Evolutionary conservation across 108 stramenopile genomes (phyloP), one percentile per base, ranked within the genome.

Genomic region (Nitzschia inconspicua): DNA sequence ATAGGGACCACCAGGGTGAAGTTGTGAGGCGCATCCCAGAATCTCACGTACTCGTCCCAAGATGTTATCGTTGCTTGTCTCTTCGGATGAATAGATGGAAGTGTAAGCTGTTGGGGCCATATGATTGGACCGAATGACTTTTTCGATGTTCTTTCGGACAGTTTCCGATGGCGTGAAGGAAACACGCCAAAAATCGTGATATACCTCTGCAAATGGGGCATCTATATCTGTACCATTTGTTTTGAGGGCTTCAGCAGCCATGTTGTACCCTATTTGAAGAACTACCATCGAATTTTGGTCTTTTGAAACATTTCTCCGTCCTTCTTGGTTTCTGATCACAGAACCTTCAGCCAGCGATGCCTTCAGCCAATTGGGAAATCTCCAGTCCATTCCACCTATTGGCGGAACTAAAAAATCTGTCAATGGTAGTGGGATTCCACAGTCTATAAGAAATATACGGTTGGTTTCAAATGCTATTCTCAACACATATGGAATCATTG

Each of bases 371-470:
- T 24, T 27, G 0, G 82, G 78, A 16, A 56, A 55, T 24, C 75
- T 47, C 78, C 75, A 79, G 57, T 83, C 74, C 16, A 76, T 57
- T 11, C 82, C 78, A 16, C 66, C 51, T 4, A 36, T 19, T 0
- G 78, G 75, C 2, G 77, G 77, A 22, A 70, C 35, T 39, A 78
- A 44, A 49, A 70, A 78, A 5, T 73, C 55, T 44, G 72, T 54
- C 30, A 78, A 43, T 9, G 29, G 37, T 40, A 43, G 43, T 22
- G 77, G 77, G 2, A 68, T 3, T 14, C 63, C 60, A 72, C 77
- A 78, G 32, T 70, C 50, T 44, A 78, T 70, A 16, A 78, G 40
- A 13, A 78, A 40, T 2, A 78, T 8, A 18, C 77, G 72, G n/a
- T 74, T 44, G 0, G 46, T 60, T 7, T 32, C 47, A 32, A 57